Conservation (phyloP, 805 yeast genomes). For the Danielia reshetovae region DNA sequence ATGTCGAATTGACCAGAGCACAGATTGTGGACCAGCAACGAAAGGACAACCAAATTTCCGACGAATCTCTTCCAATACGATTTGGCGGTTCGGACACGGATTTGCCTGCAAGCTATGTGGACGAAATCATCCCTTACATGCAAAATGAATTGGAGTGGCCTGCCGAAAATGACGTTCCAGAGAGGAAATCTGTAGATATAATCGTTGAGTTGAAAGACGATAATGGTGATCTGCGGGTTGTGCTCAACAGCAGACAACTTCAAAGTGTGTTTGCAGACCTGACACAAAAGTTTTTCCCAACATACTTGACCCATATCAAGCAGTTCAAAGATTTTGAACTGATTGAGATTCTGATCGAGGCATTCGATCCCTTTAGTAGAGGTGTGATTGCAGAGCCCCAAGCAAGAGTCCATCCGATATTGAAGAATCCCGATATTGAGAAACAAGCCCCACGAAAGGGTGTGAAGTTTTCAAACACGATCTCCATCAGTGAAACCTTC, state of each 20-base stretch:
- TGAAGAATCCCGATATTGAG: conserved; percentile 5
- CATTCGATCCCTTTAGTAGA: conserved; percentile 25
- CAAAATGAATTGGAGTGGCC: neutral
- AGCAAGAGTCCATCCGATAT: neutral
- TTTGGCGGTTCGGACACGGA: conserved; percentile 1
- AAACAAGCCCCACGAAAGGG: conserved; percentile 19
- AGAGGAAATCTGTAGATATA: conserved; percentile 1
- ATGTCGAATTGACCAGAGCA: conserved; percentile 39
- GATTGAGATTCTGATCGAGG: conserved; percentile 26
- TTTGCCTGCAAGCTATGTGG: neutral
- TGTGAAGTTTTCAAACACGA: conserved; percentile 40
- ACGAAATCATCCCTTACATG: neutral
- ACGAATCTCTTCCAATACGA: conserved; percentile 12
- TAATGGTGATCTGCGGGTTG: conserved; percentile 1
- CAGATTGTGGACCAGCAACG: conserved; percentile 39
- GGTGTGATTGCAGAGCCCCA: neutral
- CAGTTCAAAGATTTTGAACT: conserved; percentile 34
- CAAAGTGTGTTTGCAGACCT: neutral
- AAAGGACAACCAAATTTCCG: conserved; percentile 22
- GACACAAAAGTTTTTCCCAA: conserved; percentile 1
- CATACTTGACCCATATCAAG: conserved; percentile 28
- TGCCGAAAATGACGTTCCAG: neutral
- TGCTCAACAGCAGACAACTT: conserved; percentile 3
- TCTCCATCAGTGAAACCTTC: conserved; percentile 49
- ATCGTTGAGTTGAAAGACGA: conserved; percentile 1